Base-by-base conservation (phyloP, 2,329 filamentous ascomycete species). In the Helicocarpus griseus region DNA sequence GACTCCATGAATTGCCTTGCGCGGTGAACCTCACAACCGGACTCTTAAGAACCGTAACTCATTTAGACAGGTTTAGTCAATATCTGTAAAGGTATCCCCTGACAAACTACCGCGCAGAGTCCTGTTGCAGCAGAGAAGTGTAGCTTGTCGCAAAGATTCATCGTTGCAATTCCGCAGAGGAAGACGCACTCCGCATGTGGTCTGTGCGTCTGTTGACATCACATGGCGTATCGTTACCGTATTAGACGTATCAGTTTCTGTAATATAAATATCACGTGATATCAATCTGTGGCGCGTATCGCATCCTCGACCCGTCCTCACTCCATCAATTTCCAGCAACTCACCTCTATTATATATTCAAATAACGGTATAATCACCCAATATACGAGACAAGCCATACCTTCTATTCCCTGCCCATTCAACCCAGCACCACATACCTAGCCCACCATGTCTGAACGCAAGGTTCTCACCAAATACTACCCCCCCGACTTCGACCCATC, bases 401-500 rank as follows among this genome's bases (percentile, higher is more conserved):
- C n/a, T n/a, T n/a, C n/a, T n/a, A n/a, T n/a, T n/a, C n/a, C n/a
- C 3, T 35, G n/a, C 5, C 31, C 6, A 11, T 6, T 35, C 1
- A n/a, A 33, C 1, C 17, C 11, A 26, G 4, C 9, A n/a, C 31
- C 7, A 24, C n/a, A 33, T 40, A 24, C 11, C 17, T 21, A 41
- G 45, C 28, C 19, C 48, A 52, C 60, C 61, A 93, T 93, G 88
- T 90, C 87, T 59, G 88, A 94, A 73, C 82, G 87, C 63, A 93
- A 93, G 72, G 87, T 91, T 46, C 77, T 89, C 55, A 75, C 70
- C 55, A 81, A 81, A 65, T 69, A 73, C 71, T 83, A 82, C 60
- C 70, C 86, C 70, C 74, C 84, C 3, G 89, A 97, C 68, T 98
- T 97, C 70, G 93, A 98, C 69, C 91, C 91, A 11, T 82, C 82